These are phyloP conservation scores for Pleoardoris graminearum DNA, from an alignment of 2,329 filamentous ascomycete species.

Conservation along the genomic window DNA sequence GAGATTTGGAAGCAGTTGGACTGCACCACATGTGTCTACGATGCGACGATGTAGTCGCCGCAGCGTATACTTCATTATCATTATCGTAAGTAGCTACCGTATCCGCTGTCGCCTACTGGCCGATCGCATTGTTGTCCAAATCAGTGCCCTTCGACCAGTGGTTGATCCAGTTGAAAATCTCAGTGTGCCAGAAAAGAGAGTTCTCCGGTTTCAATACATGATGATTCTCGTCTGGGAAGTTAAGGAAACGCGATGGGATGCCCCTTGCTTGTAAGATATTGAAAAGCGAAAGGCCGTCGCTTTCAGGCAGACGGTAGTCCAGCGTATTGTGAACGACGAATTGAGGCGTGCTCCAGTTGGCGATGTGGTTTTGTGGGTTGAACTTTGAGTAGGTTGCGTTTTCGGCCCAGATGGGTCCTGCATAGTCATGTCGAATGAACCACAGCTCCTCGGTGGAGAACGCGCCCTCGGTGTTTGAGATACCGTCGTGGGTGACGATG, in stretches of 20 bases:
- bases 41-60: neutral
- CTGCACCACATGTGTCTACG: neutral
- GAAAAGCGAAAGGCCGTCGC: slow-evolving; percentile 82
- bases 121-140: slow-evolving; percentile 35
- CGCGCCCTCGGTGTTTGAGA: slow-evolving; percentile 63
- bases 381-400: slow-evolving; percentile 57
- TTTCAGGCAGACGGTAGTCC: slow-evolving; percentile 85
- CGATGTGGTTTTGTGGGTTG: slow-evolving; percentile 60
- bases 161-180: slow-evolving; percentile 48
- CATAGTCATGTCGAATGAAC: slow-evolving; percentile 54
- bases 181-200: slow-evolving; percentile 82
- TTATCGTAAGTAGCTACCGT: neutral
- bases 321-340: slow-evolving; percentile 88
- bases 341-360: slow-evolving; percentile 82
- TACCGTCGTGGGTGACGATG: slow-evolving; percentile 84
- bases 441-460: slow-evolving; percentile 56
- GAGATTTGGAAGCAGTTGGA: too few species aligned
- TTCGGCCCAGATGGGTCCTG: slow-evolving; percentile 40
- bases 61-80: neutral
- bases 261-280: slow-evolving; percentile 79
- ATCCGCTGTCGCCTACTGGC: slow-evolving; percentile 23
- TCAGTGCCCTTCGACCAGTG: slow-evolving; percentile 38
- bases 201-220: slow-evolving; percentile 92
- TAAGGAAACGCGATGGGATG: slow-evolving; percentile 75
- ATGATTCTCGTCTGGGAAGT: slow-evolving; percentile 78